These are phyloP conservation scores for Fraxinus quadrangulata DNA, from an alignment of 257 asterid genomes.

Conservation along the genomic window DNA sequence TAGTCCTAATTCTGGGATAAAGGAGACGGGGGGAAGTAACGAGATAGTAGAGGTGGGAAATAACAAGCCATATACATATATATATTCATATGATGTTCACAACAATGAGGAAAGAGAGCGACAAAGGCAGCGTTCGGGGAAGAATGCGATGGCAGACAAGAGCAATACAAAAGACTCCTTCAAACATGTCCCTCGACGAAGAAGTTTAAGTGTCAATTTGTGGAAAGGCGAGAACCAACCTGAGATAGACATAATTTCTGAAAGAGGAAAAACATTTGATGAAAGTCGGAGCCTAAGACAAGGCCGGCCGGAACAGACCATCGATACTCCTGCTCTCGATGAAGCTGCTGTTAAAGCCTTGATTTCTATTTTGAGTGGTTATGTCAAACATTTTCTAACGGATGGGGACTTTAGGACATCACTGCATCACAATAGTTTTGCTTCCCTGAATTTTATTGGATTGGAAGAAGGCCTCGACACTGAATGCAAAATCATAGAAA, in stretches of 20 bases:
- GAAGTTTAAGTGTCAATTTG: conserved; percentile 19
- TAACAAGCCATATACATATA: conserved; percentile 28
- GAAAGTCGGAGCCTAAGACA: conserved; percentile 38
- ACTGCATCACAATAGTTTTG: conserved; percentile 55
- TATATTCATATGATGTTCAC: conserved; percentile 43
- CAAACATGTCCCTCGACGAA: conserved; percentile 13
- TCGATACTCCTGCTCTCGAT: conserved; percentile 63
- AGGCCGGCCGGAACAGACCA: conserved; percentile 35
- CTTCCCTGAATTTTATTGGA: conserved; percentile 52
- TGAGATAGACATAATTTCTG: conserved; percentile 29
- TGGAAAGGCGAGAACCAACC: conserved; percentile 26
- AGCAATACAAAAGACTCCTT: conserved; percentile 34
- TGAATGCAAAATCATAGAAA: conserved; percentile 58
- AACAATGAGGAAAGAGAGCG: conserved; percentile 27
- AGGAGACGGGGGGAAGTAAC: conserved; percentile 33
- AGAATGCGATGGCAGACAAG: conserved; percentile 25
- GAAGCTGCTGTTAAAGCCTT: conserved; percentile 73
- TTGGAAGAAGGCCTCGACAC: conserved; percentile 36
- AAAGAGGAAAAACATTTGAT: conserved; percentile 17
- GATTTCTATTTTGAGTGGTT: conserved; percentile 59
- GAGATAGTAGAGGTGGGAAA: conserved; percentile 58
- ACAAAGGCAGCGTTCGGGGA: conserved; percentile 13
- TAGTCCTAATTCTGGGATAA: conserved; percentile 39
- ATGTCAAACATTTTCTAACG: conserved; percentile 46
- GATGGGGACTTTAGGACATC: conserved; percentile 73